Evolutionary conservation across 495 filamentous ascomycete genomes (phyloP), one percentile per base, ranked within the genome.

Genomic region (Rhizodiscina lignyota): DNA sequence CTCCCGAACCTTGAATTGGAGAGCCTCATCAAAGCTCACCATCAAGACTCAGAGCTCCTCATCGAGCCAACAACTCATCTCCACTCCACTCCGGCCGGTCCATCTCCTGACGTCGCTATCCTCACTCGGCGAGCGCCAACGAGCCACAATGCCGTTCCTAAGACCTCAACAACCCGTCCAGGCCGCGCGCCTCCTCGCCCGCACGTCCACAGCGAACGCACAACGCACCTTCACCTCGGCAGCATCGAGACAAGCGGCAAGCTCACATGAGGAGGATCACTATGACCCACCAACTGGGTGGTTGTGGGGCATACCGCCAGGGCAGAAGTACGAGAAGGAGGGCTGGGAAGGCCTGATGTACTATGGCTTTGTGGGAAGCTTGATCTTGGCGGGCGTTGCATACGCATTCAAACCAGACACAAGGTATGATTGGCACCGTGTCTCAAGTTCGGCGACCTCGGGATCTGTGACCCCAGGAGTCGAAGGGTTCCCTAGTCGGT

Each of bases 341-440:
- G 87, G 85, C 32, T 97, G 89, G 89, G 89, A 97, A 72, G 67
- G 58, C 17, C 60, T 87, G 20, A 89, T 75, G 66, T 72, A 80
- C 56, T 94, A 77, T 55, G 85, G 87, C 15, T 92, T 93, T 55
- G 82, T 72, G 58, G 89, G 85, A n/a, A 79, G 75, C 47, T 54
- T 94, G 38, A 55, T 66, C 11, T 61, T 83, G 29, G 77, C 74
- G 22, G 72, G 68, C 36, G 67, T 96, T 22, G 84, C 74, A 45
- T 93, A 94, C 67, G 80, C 82, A 34, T 96, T 83, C 53, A 97
- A 97, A 73, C 89, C 89, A 18, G 89, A 97, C 67, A 96, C 86
- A 34, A 91, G 82, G 89, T 97, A 67, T 60, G 87, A 82, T 28
- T 36, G 32, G 27, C n/a, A n/a, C n/a, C n/a, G n/a, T n/a, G n/a